Evolutionary conservation across 805 yeast genomes (phyloP).

Genomic region (Kodamaea lidongshanica): DNA sequence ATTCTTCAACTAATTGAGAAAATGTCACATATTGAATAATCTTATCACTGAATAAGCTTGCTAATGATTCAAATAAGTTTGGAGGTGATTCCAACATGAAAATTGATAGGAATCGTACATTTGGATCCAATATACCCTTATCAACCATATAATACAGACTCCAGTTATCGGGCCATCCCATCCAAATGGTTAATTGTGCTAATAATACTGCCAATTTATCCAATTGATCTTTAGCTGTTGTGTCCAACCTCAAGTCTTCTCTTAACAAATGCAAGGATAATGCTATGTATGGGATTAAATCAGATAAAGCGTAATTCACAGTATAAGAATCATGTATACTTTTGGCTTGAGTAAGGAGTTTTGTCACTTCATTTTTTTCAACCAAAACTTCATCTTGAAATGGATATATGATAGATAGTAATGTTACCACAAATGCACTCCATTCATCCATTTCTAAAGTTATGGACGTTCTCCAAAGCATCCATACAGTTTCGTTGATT

Average conservation of each 20-base stretch:
- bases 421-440: constrained; percentile 50
- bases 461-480: constrained; percentile 56
- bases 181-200: constrained; percentile 57
- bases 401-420: constrained; percentile 48
- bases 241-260: constrained; percentile 66
- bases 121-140: constrained; percentile 27
- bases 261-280: constrained; percentile 67
- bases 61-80: constrained; percentile 48
- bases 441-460: constrained; percentile 48
- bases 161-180: constrained; percentile 75
- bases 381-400: constrained; percentile 22
- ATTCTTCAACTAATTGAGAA: constrained; percentile 61
- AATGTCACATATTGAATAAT: constrained; percentile 56
- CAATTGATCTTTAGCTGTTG: constrained; percentile 32
- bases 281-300: constrained; percentile 55
- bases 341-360: constrained; percentile 27
- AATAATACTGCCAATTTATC: constrained; percentile 47
- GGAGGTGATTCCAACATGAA: constrained; percentile 54
- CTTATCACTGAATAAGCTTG: constrained; percentile 40
- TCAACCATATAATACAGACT: constrained; percentile 44
- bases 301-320: constrained; percentile 39
- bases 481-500: constrained; percentile 52
- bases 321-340: constrained; percentile 19
- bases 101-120: constrained; percentile 37
- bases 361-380: constrained; percentile 20